Base-by-base conservation (phyloP, 176 grass and related monocot genomes). In the Eragrostis curvula region DNA sequence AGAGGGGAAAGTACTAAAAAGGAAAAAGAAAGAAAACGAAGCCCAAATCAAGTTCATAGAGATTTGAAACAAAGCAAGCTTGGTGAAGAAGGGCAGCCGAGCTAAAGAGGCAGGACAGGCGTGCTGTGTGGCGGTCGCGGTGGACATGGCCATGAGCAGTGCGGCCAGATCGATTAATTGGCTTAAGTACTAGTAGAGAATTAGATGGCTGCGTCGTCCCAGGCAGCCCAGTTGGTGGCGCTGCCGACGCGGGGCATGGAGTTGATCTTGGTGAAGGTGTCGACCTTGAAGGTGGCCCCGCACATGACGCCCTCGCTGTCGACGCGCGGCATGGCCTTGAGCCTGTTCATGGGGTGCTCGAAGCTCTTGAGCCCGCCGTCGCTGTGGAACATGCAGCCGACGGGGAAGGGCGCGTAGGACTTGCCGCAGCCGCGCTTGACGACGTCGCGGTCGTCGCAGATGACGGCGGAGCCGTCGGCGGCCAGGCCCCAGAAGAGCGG, bases 341-440 rank as follows among this genome's bases (percentile, higher is more conserved):
- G 75, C 69, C 83, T 57, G 83, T 96, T 90, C 96, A 92, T 96
- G 29, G 96, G 93, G 60, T 99, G 87, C 91, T 99, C 96, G 77
- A 93, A 99, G 87, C 96, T 96, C 91, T 93, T 96, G 68, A 99
- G 85, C 21, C 96, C 96, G 3, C 89, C 85, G 40, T 96, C 96
- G 81, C 93, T 92, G 67, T 99, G 93, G 81, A 99, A 99, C 96
- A 99, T 99, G 79, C 96, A 99, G 0, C 96, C 93, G n/a, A 86
- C 77, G 4, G 96, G 96, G 68, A 98, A 98, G 0, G 92, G 90
- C 74, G 96, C 96, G 80, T 95, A 93, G 0, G 96, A 98, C 25
- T 89, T 89, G 18, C 92, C 88, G 74, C 96, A 98, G 0, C 96
- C 89, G 0, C 64, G 86, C 88, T 98, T 98, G 0, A 88, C 81